Base-by-base conservation (phyloP, 2,329 filamentous ascomycete species). In the Tolypocladium inflatum region DNA sequence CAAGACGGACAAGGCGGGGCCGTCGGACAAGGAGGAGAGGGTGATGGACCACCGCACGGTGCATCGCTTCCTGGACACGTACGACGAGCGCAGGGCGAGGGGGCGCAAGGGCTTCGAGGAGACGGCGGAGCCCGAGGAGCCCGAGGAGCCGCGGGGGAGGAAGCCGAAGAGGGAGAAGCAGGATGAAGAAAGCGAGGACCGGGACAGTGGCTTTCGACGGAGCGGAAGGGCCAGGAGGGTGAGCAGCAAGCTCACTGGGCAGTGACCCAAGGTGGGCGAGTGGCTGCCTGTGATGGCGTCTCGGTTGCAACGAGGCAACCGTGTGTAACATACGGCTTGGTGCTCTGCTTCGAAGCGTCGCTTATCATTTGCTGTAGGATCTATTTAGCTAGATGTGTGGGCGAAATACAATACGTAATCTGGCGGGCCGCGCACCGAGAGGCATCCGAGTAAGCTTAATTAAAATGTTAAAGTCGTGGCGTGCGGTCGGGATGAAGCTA, bases 31-130 rank as follows among this genome's bases (percentile, higher is more conserved):
- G 58, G 85, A 88, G 63, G 81, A 86, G 68, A 75, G 85, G 11
- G 77, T 96, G 1, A 79, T 94, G 60, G 93, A 97, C 68, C 92
- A 97, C 68, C 81, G 93, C n/a, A 86, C 81, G 0, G 82, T 97
- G 4, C 89, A 97, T 71, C 87, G 93, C 0, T 97, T 96, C 66
- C 74, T 97, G 7, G 81, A 85, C 30, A 78, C 84, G 0, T 81
- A 86, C 2, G 86, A 91, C 57, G 90, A 93, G 70, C 76, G 78
- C 48, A 78, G 69, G 60, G 77, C 78, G 0, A 73, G 82, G 2
- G 80, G 81, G 1, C 68, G 69, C 37, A 74, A 72, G 61, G 64
- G 67, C 58, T 33, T 70, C 54, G 69, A 61, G 53, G 60, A 63
- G 26, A 62, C 63, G 2, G 68, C 66, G 43, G 70, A 71, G 57